These are phyloP conservation scores for Pleurotus ostreatus DNA, from an alignment of 768 basidiomycete species.

Conservation along the genomic window DNA sequence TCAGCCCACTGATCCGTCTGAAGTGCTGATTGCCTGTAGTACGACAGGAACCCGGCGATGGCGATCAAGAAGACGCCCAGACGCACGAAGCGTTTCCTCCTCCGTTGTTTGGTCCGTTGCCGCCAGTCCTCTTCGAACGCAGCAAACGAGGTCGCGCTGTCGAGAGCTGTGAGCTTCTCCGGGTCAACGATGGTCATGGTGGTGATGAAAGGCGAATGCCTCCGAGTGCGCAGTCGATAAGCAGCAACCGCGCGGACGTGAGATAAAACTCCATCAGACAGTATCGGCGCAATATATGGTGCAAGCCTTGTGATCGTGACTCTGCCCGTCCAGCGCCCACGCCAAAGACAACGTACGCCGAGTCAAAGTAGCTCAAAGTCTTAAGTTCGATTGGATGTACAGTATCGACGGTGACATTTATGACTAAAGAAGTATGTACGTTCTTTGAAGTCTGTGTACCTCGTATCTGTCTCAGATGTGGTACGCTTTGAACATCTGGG, in stretches of 20 bases:
- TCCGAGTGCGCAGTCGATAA: no score
- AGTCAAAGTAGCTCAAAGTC: no score
- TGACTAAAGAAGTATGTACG: background rate
- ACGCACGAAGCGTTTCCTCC: constrained; percentile 1
- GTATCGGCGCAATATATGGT: background rate
- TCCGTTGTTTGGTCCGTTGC: background rate
- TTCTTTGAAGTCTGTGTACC: constrained; percentile 43
- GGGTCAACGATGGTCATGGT: constrained; percentile 4
- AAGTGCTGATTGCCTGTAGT: background rate
- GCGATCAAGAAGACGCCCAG: background rate
- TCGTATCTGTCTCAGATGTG: constrained; percentile 93
- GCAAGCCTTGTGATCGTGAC: background rate
- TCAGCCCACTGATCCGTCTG: background rate
- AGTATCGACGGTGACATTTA: no score
- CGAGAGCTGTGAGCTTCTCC: background rate
- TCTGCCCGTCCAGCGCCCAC: no score
- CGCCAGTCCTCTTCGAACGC: background rate
- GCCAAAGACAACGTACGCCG: no score
- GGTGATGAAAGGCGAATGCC: background rate
- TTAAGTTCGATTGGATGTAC: no score
- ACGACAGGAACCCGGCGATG: background rate
- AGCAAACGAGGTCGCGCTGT: background rate
- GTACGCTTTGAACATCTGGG: constrained; percentile 65
- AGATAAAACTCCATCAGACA: background rate
- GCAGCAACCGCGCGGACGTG: background rate